Base-by-base conservation (phyloP, 805 yeast species). In the Saccharomycopsis vini region DNA sequence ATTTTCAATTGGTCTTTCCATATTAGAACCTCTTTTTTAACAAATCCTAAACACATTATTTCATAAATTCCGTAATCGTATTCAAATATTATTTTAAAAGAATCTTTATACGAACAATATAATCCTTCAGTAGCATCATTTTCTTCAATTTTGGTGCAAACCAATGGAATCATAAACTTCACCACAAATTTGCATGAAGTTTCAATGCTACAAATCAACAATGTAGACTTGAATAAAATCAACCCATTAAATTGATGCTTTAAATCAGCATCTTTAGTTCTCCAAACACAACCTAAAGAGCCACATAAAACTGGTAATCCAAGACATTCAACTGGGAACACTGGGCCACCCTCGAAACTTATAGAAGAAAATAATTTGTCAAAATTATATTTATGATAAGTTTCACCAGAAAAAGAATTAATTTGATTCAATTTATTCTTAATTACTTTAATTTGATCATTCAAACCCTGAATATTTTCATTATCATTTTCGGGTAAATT, bases 181-280 rank as follows among this genome's bases (percentile, higher is more conserved):
- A 73, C 62, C 3, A 60, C 66, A 28, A 31, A 53, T 22, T 52
- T 60, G 6, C 51, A 44, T 12, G 43, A 40, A 46, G 57, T 59
- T 20, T 53, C 39, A 15, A 60, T 47, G 20, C 60, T 47, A 10
- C 66, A 58, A 29, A 73, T 46, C 1, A 77, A 50, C 22, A 77
- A 53, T 54, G 75, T 78, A 3, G 76, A 65, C 47, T 76, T 73
- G 60, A 72, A 76, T 18, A 75, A 52, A 35, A 75, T 35, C 55
- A 64, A 42, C 61, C 75, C 56, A 59, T 54, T 45, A 44, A 56
- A 18, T 51, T 49, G 49, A 21, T 39, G 38, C 24, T 40, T 44
- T 12, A 47, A 32, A 10, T 43, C 37, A 10, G 40, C 31, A n/a
- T 46, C 51, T 5, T 30, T 39, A 15, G 60, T 61, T 2, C 63